Conservation (phyloP, 352 stramenopile species). For the Globisporangium nodosum region DNA sequence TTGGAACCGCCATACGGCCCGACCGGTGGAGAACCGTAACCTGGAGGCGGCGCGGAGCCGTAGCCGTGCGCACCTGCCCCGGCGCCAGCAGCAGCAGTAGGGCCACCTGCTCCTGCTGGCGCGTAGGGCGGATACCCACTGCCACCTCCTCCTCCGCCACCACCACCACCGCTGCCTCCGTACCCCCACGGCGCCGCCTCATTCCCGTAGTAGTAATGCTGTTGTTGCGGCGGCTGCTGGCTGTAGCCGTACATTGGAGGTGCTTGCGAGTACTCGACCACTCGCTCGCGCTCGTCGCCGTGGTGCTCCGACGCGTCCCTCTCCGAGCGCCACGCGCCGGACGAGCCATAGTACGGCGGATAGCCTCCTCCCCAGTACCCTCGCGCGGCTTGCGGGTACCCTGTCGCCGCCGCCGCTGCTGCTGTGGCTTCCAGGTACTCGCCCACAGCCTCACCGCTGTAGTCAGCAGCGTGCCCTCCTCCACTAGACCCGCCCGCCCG, state of each 20-base stretch:
- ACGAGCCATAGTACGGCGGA: conserved; percentile 6
- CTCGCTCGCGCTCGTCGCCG: conserved; percentile 8
- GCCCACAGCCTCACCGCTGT: conserved; percentile 10
- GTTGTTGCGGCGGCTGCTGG: neutral
- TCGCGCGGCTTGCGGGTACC: conserved; percentile 16
- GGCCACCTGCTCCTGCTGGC: neutral
- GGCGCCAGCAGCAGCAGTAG: neutral
- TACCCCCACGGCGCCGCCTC: neutral
- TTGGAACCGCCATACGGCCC: neutral
- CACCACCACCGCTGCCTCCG: too few species aligned
- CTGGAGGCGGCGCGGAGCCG: neutral
- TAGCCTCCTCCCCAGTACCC: conserved; percentile 11
- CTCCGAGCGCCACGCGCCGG: conserved; percentile 4
- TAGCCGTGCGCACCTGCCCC: neutral
- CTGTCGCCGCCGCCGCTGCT: conserved; percentile 7
- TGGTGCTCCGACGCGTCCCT: neutral
- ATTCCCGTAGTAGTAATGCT: neutral
- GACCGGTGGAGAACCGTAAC: neutral
- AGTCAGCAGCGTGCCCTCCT: conserved; percentile 12
- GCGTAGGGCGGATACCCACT: neutral
- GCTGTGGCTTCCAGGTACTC: conserved; percentile 22
- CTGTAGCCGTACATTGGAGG: neutral
- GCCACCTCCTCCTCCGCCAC: neutral
- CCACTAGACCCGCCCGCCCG: neutral
- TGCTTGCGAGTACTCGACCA: conserved; percentile 13